phyloP scores from a whole-genome alignment of 108 stramenopile species.

The Craspedostauros australis region DNA sequence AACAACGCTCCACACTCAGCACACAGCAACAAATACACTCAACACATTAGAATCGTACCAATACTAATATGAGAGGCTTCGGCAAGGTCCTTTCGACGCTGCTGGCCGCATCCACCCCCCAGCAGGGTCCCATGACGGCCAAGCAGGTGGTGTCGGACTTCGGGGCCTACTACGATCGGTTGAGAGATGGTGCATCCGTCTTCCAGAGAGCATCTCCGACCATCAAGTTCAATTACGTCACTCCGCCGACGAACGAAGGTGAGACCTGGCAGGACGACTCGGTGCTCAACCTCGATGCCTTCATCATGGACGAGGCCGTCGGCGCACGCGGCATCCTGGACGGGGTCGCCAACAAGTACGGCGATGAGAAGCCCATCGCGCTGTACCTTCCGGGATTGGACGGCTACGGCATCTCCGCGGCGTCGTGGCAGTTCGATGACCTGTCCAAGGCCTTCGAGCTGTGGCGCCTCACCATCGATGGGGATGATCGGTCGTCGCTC shows the following conservation, averaged over 20 bases:
- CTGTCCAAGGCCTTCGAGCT: slow-evolving; percentile 67
- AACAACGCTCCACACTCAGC: too few species aligned
- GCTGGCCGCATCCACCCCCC: slow-evolving; percentile 3
- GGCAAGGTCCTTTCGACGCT: background rate
- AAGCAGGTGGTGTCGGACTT: slow-evolving; percentile 7
- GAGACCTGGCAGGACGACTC: slow-evolving; percentile 10
- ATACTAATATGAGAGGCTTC: slow-evolving; percentile 28
- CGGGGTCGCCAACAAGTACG: slow-evolving; percentile 11
- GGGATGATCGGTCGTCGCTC: slow-evolving; percentile 47
- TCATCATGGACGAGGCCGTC: slow-evolving; percentile 3
- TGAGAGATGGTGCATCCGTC: slow-evolving; percentile 21
- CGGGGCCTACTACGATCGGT: slow-evolving; percentile 1
- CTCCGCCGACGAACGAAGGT: slow-evolving; percentile 11
- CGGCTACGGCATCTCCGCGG: slow-evolving; percentile 81
- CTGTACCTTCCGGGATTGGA: slow-evolving; percentile 86
- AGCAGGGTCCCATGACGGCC: slow-evolving; percentile 6
- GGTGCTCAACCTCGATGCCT: slow-evolving; percentile 10
- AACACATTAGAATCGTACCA: too few species aligned
- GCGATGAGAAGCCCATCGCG: slow-evolving; percentile 31
- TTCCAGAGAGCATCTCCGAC: slow-evolving; percentile 16
- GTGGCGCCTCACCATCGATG: slow-evolving; percentile 62
- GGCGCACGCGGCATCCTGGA: background rate
- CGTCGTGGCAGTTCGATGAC: slow-evolving; percentile 67
- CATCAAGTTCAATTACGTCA: slow-evolving; percentile 19
- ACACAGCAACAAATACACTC: too few species aligned